Percentiles rank a stretch among this genome's conserved stretches.
These are phyloP conservation scores for Stagonosporopsis chrysanthemi DNA, from an alignment of 2,329 filamentous ascomycete species.

Conservation along the genomic window DNA sequence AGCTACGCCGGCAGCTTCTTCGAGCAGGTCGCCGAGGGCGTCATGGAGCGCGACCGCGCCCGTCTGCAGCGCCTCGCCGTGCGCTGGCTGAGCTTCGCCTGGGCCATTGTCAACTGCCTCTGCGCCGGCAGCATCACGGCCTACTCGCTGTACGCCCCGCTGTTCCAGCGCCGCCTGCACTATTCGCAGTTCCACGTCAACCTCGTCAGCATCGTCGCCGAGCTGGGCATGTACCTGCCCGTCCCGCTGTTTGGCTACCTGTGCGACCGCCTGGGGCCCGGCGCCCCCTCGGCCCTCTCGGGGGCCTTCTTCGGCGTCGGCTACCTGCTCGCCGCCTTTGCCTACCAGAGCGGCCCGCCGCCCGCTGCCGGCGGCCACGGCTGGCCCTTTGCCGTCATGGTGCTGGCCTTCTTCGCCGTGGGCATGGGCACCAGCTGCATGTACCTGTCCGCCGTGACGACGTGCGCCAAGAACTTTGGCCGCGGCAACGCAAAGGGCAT, in stretches of 20 bases:
- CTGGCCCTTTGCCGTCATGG: constrained; percentile 83
- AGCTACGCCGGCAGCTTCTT: constrained; percentile 64
- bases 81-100: constrained; percentile 65
- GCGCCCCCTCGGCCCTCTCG: constrained; percentile 75
- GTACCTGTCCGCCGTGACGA: constrained; percentile 91
- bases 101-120: constrained; percentile 70
- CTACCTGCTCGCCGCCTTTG: constrained; percentile 81
- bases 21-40: constrained; percentile 67
- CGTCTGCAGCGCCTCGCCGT: constrained; percentile 61
- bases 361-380: constrained; percentile 60
- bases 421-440: constrained; percentile 86
- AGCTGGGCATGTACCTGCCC: constrained; percentile 89
- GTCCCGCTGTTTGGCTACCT: constrained; percentile 88
- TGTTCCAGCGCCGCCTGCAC: constrained; percentile 84
- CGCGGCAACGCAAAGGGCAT: constrained; percentile 86
- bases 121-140: constrained; percentile 92
- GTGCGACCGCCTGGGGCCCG: constrained; percentile 87
- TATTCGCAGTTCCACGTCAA: constrained; percentile 96
- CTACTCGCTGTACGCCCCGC: constrained; percentile 91
- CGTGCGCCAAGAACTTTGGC: constrained; percentile 98
- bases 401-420: constrained; percentile 81
- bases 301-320: constrained; percentile 78
- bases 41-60: constrained; percentile 64
- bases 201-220: constrained; percentile 83
- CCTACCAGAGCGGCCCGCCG: constrained; percentile 70